These are phyloP conservation scores for Emergomyces pasteurianus DNA, from an alignment of 2,329 filamentous ascomycete species.

Conservation along the genomic window DNA sequence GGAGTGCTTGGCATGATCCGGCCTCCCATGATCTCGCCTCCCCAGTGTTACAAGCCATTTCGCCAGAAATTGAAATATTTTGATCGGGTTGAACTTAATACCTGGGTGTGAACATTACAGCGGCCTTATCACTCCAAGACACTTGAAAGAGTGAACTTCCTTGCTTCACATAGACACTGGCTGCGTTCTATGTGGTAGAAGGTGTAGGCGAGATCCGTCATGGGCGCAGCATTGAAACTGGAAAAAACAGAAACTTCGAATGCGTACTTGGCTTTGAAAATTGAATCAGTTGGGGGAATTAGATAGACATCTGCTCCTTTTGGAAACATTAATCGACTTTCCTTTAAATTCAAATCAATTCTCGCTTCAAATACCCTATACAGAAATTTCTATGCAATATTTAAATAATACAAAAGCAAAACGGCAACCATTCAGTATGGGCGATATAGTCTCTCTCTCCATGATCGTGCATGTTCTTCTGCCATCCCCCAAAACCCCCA, in stretches of 20 bases:
- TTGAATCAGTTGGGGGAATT: no score
- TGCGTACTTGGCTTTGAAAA: not conserved
- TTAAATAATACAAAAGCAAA: not conserved
- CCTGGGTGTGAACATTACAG: not conserved
- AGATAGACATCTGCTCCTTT: not conserved
- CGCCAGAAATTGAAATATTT: not conserved
- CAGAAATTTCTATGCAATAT: not conserved
- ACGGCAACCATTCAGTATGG: not conserved
- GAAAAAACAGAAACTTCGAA: not conserved
- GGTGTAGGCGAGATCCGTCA: no score
- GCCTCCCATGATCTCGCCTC: not conserved
- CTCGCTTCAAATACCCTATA: not conserved
- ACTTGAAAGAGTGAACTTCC: not conserved
- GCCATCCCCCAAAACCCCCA: not conserved
- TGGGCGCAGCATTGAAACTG: not conserved
- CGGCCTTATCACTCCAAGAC: not conserved
- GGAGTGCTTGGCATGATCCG: not conserved
- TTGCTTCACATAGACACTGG: not conserved
- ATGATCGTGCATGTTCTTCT: not conserved
- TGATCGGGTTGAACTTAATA: not conserved
- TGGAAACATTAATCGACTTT: not conserved
- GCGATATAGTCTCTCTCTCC: not conserved
- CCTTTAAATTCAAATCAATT: not conserved
- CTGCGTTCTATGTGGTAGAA: not conserved
- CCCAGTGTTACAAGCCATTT: not conserved